Evolutionary conservation across 2,329 filamentous ascomycete genomes (phyloP).

Genomic region (Aspergillus pseudonomiae): DNA sequence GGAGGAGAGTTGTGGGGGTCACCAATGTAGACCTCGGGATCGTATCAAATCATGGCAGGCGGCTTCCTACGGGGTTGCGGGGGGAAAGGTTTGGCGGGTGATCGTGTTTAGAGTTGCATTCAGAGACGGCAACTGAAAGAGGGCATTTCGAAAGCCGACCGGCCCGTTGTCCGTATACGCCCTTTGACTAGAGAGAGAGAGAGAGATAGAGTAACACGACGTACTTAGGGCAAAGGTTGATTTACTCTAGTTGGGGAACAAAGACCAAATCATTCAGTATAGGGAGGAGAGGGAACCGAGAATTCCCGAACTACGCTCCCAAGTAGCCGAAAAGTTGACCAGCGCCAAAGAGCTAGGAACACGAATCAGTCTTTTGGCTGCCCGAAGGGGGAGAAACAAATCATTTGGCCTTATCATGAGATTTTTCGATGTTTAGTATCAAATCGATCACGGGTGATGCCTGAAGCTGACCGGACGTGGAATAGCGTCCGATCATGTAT

Average conservation of each 20-base stretch:
- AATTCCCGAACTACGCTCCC: background rate
- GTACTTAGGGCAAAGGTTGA: background rate
- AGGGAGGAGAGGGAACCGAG: background rate
- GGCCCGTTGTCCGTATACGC: background rate
- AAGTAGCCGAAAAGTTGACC: background rate
- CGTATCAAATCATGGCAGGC: background rate
- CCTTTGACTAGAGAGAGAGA: background rate
- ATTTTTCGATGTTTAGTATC: background rate
- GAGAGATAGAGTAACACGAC: background rate
- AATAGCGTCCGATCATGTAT: background rate
- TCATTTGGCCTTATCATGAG: constrained; percentile 5
- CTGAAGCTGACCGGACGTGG: background rate
- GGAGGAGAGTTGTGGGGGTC: background rate
- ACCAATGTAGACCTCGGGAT: constrained; percentile 5
- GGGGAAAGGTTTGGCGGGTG: background rate
- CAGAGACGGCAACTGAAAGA: background rate
- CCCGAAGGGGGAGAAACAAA: background rate
- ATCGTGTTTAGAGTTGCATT: constrained; percentile 2
- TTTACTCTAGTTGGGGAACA: background rate
- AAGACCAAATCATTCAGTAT: background rate
- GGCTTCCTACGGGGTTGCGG: constrained; percentile 4
- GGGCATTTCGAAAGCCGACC: constrained; percentile 2
- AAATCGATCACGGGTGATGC: background rate
- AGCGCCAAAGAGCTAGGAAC: background rate
- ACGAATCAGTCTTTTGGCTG: background rate